phyloP scores from a whole-genome alignment of 2,329 filamentous ascomycete genomes.

The Arthrobotrys megalospora region DNA sequence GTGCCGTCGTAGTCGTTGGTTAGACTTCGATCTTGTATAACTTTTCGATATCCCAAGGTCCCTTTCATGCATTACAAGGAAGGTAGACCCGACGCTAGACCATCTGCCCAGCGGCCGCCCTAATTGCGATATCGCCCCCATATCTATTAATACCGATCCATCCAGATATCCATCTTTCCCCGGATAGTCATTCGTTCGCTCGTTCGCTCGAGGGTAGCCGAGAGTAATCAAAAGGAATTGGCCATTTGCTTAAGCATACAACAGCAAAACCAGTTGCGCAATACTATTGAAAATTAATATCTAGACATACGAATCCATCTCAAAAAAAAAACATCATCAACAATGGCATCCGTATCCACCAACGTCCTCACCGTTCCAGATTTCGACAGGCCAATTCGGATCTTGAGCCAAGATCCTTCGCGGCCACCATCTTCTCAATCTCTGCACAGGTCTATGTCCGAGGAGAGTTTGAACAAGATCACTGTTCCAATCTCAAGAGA shows the following conservation, averaged over 20 bases:
- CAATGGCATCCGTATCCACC: slow-evolving; percentile 37
- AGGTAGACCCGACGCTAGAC: slow-evolving; percentile 60
- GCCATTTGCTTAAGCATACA: not conserved
- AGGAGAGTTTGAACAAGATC: slow-evolving; percentile 55
- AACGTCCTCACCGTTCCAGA: slow-evolving; percentile 48
- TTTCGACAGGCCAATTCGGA: slow-evolving; percentile 46
- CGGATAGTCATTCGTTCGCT: slow-evolving; percentile 16
- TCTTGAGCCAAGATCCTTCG: slow-evolving; percentile 48
- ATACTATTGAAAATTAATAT: not conserved
- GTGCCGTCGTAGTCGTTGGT: slow-evolving; percentile 28
- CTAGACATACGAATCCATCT: not conserved
- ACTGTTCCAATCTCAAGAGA: slow-evolving; percentile 44
- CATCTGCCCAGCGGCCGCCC: slow-evolving; percentile 55
- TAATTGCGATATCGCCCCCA: slow-evolving; percentile 41
- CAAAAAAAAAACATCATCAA: not conserved
- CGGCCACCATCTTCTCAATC: slow-evolving; percentile 54
- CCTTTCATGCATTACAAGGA: slow-evolving; percentile 61
- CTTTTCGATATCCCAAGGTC: slow-evolving; percentile 40
- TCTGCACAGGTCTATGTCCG: slow-evolving; percentile 49
- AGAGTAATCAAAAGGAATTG: not conserved
- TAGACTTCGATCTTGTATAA: slow-evolving; percentile 23
- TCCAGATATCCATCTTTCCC: not conserved
- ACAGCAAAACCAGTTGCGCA: not conserved
- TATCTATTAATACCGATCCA: slow-evolving; percentile 13
- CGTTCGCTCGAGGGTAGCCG: slow-evolving; percentile 5